These are phyloP conservation scores for Parafenestella ontariensis DNA, from an alignment of 2,329 filamentous ascomycete species.

Conservation along the genomic window DNA sequence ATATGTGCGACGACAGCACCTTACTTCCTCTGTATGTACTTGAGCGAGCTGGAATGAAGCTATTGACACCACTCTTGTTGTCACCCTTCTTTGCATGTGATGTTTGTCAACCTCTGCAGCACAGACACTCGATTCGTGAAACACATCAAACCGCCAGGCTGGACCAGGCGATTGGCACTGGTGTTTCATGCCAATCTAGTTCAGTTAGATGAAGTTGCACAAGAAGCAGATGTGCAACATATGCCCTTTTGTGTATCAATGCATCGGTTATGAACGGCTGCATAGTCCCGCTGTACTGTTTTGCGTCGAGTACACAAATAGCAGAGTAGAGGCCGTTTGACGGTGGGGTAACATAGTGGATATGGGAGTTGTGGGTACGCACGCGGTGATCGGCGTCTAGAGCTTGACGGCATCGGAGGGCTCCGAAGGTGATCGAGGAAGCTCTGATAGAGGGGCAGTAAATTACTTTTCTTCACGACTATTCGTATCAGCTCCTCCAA, in stretches of 20 bases:
- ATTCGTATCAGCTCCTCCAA: neutral
- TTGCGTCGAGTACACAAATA: too few species aligned
- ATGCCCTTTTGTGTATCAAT: neutral
- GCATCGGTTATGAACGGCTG: neutral
- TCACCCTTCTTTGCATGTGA: too few species aligned
- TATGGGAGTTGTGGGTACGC: neutral
- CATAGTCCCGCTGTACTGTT: neutral
- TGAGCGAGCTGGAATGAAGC: neutral
- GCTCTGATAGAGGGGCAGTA: slow-evolving; percentile 8
- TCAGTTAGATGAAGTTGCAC: neutral
- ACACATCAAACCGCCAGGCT: neutral
- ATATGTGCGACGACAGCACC: slow-evolving; percentile 5
- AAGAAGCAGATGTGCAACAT: neutral
- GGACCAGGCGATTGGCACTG: neutral
- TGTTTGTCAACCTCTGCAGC: too few species aligned
- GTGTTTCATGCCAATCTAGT: neutral
- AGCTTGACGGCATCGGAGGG: slow-evolving; percentile 2
- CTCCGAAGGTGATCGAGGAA: neutral
- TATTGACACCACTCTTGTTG: slow-evolving; percentile 2
- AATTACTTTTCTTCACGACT: neutral
- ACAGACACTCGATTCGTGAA: too few species aligned
- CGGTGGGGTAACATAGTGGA: neutral
- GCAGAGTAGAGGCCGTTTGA: neutral
- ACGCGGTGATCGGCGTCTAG: slow-evolving; percentile 2
- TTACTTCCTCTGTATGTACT: slow-evolving; percentile 4